Evolutionary conservation across 164 flowering plant genomes (phyloP).

Genomic region (Aristolochia californica): DNA sequence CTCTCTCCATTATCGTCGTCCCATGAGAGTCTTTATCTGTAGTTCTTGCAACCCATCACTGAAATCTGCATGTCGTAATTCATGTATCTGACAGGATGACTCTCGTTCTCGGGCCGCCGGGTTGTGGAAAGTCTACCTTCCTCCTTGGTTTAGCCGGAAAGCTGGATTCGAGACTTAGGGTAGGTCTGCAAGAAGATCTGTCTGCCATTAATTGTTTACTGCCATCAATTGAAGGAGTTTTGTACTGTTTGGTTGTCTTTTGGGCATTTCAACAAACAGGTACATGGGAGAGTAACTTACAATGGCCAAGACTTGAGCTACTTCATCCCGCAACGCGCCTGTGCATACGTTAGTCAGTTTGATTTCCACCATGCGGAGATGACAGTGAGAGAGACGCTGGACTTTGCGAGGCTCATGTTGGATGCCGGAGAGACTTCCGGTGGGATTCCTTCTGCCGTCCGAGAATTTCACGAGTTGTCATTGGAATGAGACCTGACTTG

Average conservation of each 20-base stretch:
- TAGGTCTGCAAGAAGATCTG: conserved; percentile 6
- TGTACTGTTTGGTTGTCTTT: neutral
- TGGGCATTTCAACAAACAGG: conserved; percentile 15
- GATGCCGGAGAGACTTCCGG: conserved; percentile 21
- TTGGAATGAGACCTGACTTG: neutral
- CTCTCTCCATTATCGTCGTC: no score
- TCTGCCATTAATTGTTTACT: neutral
- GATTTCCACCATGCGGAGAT: conserved; percentile 52
- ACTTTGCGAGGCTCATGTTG: conserved; percentile 33
- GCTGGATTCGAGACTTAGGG: conserved; percentile 42
- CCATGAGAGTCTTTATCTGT: no score
- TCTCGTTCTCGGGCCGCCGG: conserved; percentile 70
- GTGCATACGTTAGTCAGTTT: conserved; percentile 47
- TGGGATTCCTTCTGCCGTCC: neutral
- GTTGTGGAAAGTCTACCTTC: conserved; percentile 63
- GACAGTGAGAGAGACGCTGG: conserved; percentile 54
- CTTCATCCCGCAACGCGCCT: conserved; percentile 44
- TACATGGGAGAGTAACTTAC: conserved; percentile 37
- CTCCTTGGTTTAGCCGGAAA: conserved; percentile 61
- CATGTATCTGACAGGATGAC: conserved; percentile 44
- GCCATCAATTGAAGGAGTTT: neutral
- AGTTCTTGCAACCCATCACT: no score
- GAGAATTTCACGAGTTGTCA: neutral
- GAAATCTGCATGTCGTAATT: no score
- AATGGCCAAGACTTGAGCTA: conserved; percentile 41